Evolutionary conservation across 208 protist genomes (phyloP).

Genomic region (Leptomonas seymouri): DNA sequence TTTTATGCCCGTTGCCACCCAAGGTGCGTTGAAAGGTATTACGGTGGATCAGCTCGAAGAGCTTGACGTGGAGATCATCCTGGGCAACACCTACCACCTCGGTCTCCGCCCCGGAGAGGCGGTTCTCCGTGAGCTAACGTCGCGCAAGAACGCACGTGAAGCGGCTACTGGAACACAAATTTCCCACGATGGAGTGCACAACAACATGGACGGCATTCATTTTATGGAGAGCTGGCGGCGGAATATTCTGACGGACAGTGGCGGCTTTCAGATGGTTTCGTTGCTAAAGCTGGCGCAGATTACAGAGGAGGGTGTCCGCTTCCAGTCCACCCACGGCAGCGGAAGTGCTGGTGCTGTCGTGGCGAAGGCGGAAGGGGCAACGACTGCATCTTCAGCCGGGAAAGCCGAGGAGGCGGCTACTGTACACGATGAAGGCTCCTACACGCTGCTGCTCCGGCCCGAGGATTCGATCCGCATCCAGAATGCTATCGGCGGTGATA

Average conservation of each 20-base stretch:
- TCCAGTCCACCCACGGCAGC: slow-evolving; percentile 98
- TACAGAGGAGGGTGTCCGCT: slow-evolving; percentile 99
- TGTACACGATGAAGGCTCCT: slow-evolving; percentile 31
- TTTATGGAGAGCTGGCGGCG: slow-evolving; percentile 96
- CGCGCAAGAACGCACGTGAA: slow-evolving; percentile 59
- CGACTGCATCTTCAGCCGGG: slow-evolving; percentile 4
- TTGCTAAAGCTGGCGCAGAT: slow-evolving; percentile 96
- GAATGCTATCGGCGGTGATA: slow-evolving; percentile 98
- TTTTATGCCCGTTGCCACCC: slow-evolving; percentile 99
- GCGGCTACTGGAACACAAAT: slow-evolving; percentile 16
- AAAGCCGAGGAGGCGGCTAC: background rate
- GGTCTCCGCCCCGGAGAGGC: slow-evolving; percentile 94
- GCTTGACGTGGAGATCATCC: slow-evolving; percentile 95
- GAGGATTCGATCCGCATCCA: slow-evolving; percentile 99
- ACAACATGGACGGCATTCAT: slow-evolving; percentile 97
- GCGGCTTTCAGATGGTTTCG: slow-evolving; percentile 99
- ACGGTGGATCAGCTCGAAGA: slow-evolving; percentile 94
- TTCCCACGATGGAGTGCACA: slow-evolving; percentile 38
- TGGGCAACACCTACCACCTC: slow-evolving; percentile 99
- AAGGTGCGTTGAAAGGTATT: slow-evolving; percentile 97
- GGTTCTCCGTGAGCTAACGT: slow-evolving; percentile 71
- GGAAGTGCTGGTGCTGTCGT: slow-evolving; percentile 15
- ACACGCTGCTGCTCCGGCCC: slow-evolving; percentile 96
- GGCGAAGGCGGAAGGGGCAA: slow-evolving; percentile 18
- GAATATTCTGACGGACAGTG: slow-evolving; percentile 98